A percentile compares a stretch with the other conserved stretches of the same genome.
Conservation (phyloP, 2,329 filamentous ascomycete genomes). For the Paecilomyces formosus region DNA sequence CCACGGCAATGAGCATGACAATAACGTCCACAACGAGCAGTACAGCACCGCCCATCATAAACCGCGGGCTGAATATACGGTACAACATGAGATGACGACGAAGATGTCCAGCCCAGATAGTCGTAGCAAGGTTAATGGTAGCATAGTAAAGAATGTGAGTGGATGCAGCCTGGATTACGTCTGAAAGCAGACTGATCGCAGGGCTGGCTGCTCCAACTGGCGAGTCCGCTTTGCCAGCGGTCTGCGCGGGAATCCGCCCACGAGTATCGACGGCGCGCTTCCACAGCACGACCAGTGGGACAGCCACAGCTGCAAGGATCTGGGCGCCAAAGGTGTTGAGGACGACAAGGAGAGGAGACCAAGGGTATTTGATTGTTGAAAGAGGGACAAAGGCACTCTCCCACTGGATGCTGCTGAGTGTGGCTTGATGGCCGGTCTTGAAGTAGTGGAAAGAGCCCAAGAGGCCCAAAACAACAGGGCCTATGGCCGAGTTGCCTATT, state of each 20-base stretch:
- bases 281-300: constrained; percentile 81
- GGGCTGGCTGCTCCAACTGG: constrained; percentile 15
- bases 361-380: constrained; percentile 76
- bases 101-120: constrained; percentile 81
- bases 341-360: constrained; percentile 71
- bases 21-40: constrained; percentile 73
- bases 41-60: constrained; percentile 70
- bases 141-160: constrained; percentile 78
- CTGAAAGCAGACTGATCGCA: constrained; percentile 50
- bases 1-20: constrained; percentile 61
- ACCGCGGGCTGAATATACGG: constrained; percentile 83
- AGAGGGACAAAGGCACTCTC: constrained; percentile 89
- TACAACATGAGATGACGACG: constrained; percentile 94
- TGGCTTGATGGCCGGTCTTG: constrained; percentile 94
- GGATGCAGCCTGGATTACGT: constrained; percentile 61
- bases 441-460: constrained; percentile 93
- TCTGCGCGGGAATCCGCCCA: constrained; percentile 28
- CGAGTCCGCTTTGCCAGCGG: constrained; percentile 12
- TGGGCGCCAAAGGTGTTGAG: constrained; percentile 88
- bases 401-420: constrained; percentile 85
- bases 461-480: constrained; percentile 76
- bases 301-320: constrained; percentile 69
- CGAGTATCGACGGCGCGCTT: constrained; percentile 72
- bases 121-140: constrained; percentile 74
- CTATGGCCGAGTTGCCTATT: constrained; percentile 59